These are phyloP conservation scores for Solanum ahanhuiri DNA, from an alignment of 257 asterid species.

Conservation along the genomic window DNA sequence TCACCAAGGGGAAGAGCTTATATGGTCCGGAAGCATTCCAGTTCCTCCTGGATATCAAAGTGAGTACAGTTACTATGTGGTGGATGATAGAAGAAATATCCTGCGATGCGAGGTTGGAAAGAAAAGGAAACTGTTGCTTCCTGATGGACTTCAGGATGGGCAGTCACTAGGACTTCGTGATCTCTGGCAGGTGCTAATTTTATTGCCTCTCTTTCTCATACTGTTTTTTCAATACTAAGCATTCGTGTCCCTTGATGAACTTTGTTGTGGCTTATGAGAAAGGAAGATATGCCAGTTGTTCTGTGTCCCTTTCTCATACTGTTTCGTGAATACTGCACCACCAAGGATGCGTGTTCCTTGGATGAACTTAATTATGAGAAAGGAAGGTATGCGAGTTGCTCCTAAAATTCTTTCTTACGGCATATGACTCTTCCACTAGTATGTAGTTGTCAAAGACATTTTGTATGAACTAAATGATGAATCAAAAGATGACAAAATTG, in stretches of 20 bases:
- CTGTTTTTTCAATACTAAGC: not conserved
- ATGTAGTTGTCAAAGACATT: not conserved
- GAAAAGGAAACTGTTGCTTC: conserved; percentile 57
- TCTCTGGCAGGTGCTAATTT: conserved; percentile 80
- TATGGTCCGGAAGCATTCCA: conserved; percentile 68
- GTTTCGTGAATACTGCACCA: not conserved
- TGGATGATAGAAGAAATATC: conserved; percentile 66
- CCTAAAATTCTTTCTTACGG: not conserved
- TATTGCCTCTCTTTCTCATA: not conserved
- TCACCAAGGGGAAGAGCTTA: conserved; percentile 74
- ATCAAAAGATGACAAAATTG: not conserved
- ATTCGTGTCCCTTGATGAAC: not conserved
- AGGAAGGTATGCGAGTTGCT: not conserved
- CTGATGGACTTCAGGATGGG: conserved; percentile 59
- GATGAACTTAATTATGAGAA: not conserved
- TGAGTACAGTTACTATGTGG: conserved; percentile 86
- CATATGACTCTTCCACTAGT: not conserved
- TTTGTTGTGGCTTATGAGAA: not conserved
- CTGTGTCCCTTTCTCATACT: not conserved
- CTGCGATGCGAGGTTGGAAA: conserved; percentile 76
- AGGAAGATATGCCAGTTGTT: not conserved
- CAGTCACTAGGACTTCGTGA: conserved; percentile 69
- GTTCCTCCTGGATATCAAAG: conserved; percentile 45
- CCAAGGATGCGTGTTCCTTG: not conserved
- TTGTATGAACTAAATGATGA: not conserved